These are phyloP conservation scores for Pyrus hybrid DNA, from an alignment of 331 rosid genomes.

Conservation along the genomic window DNA sequence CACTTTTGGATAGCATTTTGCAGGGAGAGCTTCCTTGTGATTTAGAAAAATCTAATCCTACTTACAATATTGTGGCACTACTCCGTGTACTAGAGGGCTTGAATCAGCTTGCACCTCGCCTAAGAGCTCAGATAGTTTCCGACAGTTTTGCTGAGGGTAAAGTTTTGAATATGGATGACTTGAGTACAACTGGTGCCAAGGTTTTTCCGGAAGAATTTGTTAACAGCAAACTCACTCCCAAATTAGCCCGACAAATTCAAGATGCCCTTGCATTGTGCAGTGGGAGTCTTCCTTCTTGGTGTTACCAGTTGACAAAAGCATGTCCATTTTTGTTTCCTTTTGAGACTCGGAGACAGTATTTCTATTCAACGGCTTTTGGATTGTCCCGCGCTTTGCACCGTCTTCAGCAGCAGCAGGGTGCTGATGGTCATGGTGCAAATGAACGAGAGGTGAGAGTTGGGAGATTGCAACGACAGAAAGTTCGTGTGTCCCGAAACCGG, in stretches of 20 bases:
- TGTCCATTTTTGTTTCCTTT: conserved; percentile 98
- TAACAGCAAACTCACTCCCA: conserved; percentile 95
- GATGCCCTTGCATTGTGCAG: conserved; percentile 99
- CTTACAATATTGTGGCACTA: conserved; percentile 76
- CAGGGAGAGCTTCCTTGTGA: conserved; percentile 97
- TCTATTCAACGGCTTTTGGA: conserved; percentile 96
- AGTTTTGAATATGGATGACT: conserved; percentile 46
- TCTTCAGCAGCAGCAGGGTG: conserved; percentile 98
- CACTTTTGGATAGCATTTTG: conserved; percentile 85
- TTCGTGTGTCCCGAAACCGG: conserved; percentile 93
- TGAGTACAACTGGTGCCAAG: conserved; percentile 45
- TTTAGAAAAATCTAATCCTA: conserved; percentile 79
- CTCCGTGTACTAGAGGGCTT: conserved; percentile 90
- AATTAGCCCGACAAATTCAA: conserved; percentile 92
- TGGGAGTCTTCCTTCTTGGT: conserved; percentile 98
- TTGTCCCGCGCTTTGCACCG: conserved; percentile 91
- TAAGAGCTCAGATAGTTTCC: conserved; percentile 61
- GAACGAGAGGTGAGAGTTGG: conserved; percentile 98
- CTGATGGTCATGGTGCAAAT: conserved; percentile 84
- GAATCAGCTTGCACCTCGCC: conserved; percentile 89
- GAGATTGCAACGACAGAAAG: conserved; percentile 95
- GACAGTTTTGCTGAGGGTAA: conserved; percentile 75
- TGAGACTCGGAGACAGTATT: conserved; percentile 91
- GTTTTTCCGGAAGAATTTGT: conserved; percentile 72
- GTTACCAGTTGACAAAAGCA: conserved; percentile 92